Evolutionary conservation across 192 early-diverging fungal genomes (phyloP).

Genomic region (Backusella parvicylindrica): DNA sequence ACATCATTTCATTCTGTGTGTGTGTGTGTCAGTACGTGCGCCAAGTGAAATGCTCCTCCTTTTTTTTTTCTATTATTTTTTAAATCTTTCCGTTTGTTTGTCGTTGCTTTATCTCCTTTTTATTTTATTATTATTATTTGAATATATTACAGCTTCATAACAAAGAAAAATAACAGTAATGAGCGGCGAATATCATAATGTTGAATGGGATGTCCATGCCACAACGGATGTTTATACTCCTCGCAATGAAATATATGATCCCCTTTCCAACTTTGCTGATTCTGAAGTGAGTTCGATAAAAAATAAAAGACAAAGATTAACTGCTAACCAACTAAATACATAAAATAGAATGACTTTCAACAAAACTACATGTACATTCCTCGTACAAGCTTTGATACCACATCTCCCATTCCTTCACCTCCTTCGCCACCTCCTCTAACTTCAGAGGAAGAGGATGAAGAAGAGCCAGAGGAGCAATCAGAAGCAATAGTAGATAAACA

Average conservation of each 20-base stretch:
- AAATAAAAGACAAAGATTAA: no score
- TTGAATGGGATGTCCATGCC: slow-evolving; percentile 26
- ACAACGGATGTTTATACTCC: slow-evolving; percentile 19
- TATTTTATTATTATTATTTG: background rate
- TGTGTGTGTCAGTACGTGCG: background rate
- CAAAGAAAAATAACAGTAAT: slow-evolving; percentile 8
- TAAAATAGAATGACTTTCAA: background rate
- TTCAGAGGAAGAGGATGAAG: background rate
- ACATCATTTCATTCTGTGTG: no score
- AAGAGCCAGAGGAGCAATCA: background rate
- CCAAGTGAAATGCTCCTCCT: background rate
- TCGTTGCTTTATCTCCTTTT: background rate
- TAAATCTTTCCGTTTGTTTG: background rate
- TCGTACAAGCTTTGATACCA: background rate
- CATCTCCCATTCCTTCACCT: background rate
- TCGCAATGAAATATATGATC: slow-evolving; percentile 4
- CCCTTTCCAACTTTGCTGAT: slow-evolving; percentile 6
- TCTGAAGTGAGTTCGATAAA: slow-evolving; percentile 7
- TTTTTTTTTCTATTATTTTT: background rate
- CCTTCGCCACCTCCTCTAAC: background rate
- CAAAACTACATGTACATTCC: background rate
- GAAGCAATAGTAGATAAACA: background rate
- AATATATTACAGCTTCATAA: background rate
- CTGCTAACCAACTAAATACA: background rate
- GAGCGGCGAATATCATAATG: slow-evolving; percentile 19